Evolutionary conservation across 495 filamentous ascomycete species (phyloP).

Genomic region (Chaetomium tenue): DNA sequence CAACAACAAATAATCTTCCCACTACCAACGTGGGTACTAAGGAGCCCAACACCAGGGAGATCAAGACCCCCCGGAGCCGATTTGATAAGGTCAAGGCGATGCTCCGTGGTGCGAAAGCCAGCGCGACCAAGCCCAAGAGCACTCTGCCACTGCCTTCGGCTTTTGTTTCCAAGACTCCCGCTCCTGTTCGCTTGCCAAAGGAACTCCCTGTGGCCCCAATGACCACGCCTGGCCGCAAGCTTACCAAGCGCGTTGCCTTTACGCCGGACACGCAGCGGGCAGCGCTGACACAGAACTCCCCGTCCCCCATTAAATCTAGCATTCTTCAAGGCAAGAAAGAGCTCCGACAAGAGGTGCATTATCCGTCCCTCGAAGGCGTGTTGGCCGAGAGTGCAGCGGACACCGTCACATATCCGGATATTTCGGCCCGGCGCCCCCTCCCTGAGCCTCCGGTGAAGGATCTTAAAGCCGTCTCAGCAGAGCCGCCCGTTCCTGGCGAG

Average conservation of each 20-base stretch:
- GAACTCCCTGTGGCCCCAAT: constrained; percentile 45
- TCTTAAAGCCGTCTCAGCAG: constrained; percentile 31
- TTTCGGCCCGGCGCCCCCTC: constrained; percentile 40
- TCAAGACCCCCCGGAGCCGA: constrained; percentile 41
- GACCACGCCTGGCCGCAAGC: constrained; percentile 49
- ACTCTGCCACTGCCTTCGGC: constrained; percentile 39
- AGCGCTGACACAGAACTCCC: constrained; percentile 42
- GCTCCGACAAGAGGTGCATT: constrained; percentile 36
- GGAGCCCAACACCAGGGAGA: constrained; percentile 24
- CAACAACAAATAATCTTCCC: constrained; percentile 39
- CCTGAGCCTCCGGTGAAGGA: constrained; percentile 32
- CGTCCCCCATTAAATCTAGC: constrained; percentile 50
- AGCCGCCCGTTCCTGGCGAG: constrained; percentile 47
- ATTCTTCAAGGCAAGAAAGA: constrained; percentile 43
- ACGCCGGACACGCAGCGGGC: constrained; percentile 46
- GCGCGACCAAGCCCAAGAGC: constrained; percentile 40
- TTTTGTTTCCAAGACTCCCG: constrained; percentile 45
- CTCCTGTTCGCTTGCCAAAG: constrained; percentile 43
- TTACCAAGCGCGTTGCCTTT: constrained; percentile 47
- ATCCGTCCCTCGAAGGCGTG: constrained; percentile 38
- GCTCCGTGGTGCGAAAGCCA: constrained; percentile 43
- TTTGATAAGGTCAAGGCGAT: constrained; percentile 54
- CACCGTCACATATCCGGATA: constrained; percentile 47
- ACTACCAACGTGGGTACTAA: constrained; percentile 10
- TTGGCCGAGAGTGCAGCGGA: constrained; percentile 29